Base-by-base conservation (phyloP, 129 eudicot genomes). In the Gnaphalium uliginosum region DNA sequence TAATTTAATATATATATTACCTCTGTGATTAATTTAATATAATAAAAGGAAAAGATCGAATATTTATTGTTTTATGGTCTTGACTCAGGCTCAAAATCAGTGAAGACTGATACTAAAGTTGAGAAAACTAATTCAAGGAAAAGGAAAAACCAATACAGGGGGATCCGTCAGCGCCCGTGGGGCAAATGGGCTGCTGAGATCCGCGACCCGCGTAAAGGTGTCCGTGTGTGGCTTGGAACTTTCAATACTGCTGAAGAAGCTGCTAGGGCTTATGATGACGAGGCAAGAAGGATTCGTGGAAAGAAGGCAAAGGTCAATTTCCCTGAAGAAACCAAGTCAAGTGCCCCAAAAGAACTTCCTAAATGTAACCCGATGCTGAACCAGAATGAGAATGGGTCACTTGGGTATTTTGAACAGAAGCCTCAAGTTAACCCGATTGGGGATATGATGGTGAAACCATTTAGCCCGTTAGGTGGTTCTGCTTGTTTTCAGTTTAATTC, bases 181-280 rank as follows among this genome's bases (percentile, higher is more conserved):
- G 98, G 98, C 10, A 93, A 93, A 80, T 93, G 98, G 98, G 98
- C 98, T 43, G 98, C 98, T 50, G 98, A 93, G 86, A 93, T 93
- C 25, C 98, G 98, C 23, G 98, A 93, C 77, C 98, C 98, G 2
- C 85, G 86, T 33, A 93, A 93, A 81, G 98, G 98, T 7, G 96
- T 90, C 32, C 88, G 98, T 4, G 98, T 93, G 41, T 93, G 98
- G 98, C 98, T 93, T 1, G 98, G 98, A 61, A 93, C 98, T 11
- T 93, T 86, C 22, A 90, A 92, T 80, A 87, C 98, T 70, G 97
- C 98, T 69, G 98, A 93, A 85, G 98, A 90, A 86, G 98, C 98
- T 78, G 98, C 98, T n/a, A 80, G 96, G 82, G 98, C 98, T 71
- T 93, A 93, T 82, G 98, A 93, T 77, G 82, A 86, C 0, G 98